Conservation (phyloP, 768 basidiomycete species). For the Boletus speciosus region DNA sequence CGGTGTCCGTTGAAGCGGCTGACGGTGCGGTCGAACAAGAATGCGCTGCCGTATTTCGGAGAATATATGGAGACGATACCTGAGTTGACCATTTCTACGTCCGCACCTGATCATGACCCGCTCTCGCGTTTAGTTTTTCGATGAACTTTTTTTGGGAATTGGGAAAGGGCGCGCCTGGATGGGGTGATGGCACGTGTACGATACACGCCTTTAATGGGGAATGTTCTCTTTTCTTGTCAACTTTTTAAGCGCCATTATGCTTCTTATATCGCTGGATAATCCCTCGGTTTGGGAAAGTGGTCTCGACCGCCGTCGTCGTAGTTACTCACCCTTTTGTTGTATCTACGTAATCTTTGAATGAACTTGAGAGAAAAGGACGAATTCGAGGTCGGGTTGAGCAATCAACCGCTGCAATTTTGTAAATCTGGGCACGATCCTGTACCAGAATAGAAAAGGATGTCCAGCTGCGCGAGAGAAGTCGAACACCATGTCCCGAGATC, state of each 20-base stretch:
- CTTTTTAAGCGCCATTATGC: too few relatives aligned
- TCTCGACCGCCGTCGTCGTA: too few relatives aligned
- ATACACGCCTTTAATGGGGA: not conserved
- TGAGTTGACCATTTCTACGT: conserved; percentile 17
- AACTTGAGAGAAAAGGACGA: too few relatives aligned
- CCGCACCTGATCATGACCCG: not conserved
- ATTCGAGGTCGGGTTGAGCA: too few relatives aligned
- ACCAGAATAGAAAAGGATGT: too few relatives aligned
- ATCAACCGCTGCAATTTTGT: too few relatives aligned
- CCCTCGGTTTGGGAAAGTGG: not conserved
- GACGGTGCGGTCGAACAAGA: conserved; percentile 24
- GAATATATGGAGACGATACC: conserved; percentile 25
- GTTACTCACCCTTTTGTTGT: not conserved
- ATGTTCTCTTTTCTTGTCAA: not conserved
- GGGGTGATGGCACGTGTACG: not conserved
- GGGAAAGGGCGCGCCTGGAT: not conserved
- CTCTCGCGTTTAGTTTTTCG: not conserved
- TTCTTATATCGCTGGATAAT: not conserved
- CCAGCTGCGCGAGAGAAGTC: too few relatives aligned
- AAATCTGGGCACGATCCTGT: too few relatives aligned
- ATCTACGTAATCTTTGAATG: not conserved
- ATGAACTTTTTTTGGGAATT: not conserved
- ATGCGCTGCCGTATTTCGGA: conserved; percentile 15
- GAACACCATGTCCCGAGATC: too few relatives aligned
- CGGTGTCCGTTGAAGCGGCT: conserved; percentile 22